Base-by-base conservation (phyloP, 2,329 filamentous ascomycete species). In the Thielaviopsis populi region DNA sequence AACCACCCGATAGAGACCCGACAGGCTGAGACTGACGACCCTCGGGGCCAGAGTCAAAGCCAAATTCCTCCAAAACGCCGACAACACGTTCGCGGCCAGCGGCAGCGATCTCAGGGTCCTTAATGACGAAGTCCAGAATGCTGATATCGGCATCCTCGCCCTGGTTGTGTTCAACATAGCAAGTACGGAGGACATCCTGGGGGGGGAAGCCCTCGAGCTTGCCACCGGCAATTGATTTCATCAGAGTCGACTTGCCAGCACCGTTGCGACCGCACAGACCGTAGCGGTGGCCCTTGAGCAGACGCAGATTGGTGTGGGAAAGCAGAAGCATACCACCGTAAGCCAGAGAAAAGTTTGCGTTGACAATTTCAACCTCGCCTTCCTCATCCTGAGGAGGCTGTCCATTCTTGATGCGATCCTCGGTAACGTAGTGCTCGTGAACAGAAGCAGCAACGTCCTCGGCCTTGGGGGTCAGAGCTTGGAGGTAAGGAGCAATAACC, bases 161-260 rank as follows among this genome's bases (percentile, higher is more conserved):
- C 76, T 99, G 92, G 77, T 97, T 97, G 79, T 99, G 94, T 79
- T 99, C 94, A 53, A 99, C 94, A 72, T 97, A 99, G 77, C 92
- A 97, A 11, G 92, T 97, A 70, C 89, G 88, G 70, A 99, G 85
- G 66, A 91, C 87, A 68, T 96, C 91, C 73, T 94, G 91, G 17
- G 90, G 80, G 43, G 94, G 94, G 78, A 99, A 99, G 8, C 94
- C 94, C 75, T 99, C 94, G 2, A 99, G 82, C 80, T 99, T 99
- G 72, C 91, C 92, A 66, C 87, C 87, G 61, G 94, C 89, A 70
- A 99, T 99, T 73, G 88, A 91, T 73, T 90, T 89, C 94, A 99
- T 97, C 65, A 99, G 82, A 1, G 94, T 99, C n/a, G 94, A 97
- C 78, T 99, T 99, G 72, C 94, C 94, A 65, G 91, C 91, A 78